Evolutionary conservation across 192 early-diverging fungal species (phyloP).

Genomic region (Coemansia sp.): DNA sequence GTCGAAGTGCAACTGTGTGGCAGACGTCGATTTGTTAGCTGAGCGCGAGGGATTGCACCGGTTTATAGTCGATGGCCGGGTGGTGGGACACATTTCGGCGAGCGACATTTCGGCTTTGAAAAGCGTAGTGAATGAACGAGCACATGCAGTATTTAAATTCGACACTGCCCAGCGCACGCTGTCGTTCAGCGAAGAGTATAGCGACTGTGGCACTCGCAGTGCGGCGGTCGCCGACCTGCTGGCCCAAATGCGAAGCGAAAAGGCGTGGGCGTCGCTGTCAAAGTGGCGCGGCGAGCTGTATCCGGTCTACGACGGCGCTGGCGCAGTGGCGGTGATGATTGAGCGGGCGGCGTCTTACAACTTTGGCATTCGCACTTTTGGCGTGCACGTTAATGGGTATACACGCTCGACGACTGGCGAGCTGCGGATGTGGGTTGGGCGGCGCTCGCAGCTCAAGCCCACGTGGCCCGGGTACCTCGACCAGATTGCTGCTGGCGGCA

Average conservation of each 20-base stretch:
- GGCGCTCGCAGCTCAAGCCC: conserved; percentile 72
- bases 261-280: conserved; percentile 27
- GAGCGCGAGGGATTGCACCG: neutral
- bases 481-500: conserved; percentile 78
- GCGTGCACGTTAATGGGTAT: conserved; percentile 88
- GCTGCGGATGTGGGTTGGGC: conserved; percentile 86
- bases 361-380: conserved; percentile 84
- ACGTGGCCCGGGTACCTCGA: conserved; percentile 86
- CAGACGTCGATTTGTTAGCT: neutral
- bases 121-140: neutral
- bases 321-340: conserved; percentile 58
- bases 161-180: neutral
- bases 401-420: conserved; percentile 33
- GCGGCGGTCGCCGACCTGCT: conserved; percentile 22
- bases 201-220: conserved; percentile 8
- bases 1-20: conserved; percentile 8
- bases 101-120: neutral
- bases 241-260: neutral
- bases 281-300: conserved; percentile 87
- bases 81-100: conserved; percentile 1
- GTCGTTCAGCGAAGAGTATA: conserved; percentile 1
- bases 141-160: conserved; percentile 10
- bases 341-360: conserved; percentile 78
- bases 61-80: neutral
- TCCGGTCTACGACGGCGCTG: conserved; percentile 58